Evolutionary conservation across 1,139 yeast genomes (phyloP).

Genomic region (Kodamaea arcana): DNA sequence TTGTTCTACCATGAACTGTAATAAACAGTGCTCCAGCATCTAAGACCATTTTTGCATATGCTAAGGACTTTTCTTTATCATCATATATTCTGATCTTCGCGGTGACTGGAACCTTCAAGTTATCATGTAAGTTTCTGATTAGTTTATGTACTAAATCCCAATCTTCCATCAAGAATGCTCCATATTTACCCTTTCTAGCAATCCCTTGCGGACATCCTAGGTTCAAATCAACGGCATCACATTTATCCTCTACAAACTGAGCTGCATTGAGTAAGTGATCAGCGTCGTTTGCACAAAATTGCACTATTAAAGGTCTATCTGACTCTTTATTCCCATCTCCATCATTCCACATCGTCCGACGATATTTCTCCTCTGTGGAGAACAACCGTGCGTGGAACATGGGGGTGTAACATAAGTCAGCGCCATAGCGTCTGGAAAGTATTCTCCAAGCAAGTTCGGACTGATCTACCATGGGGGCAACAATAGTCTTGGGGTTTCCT

Average conservation of each 20-base stretch:
- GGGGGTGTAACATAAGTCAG: conserved; percentile 91
- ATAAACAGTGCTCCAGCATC: conserved; percentile 94
- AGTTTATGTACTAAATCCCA: conserved; percentile 79
- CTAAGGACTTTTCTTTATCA: conserved; percentile 76
- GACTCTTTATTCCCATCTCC: conserved; percentile 63
- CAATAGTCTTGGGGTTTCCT: conserved; percentile 76
- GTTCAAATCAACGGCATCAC: conserved; percentile 95
- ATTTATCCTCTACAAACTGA: conserved; percentile 66
- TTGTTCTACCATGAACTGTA: conserved; percentile 91
- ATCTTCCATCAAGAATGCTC: conserved; percentile 95
- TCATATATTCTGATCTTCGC: conserved; percentile 93
- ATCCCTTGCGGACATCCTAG: conserved; percentile 98
- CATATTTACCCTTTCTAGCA: conserved; percentile 91
- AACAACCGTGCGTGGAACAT: conserved; percentile 93
- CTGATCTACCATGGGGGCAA: conserved; percentile 99
- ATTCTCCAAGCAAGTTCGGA: conserved; percentile 95
- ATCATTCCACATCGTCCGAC: conserved; percentile 70
- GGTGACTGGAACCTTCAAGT: conserved; percentile 82
- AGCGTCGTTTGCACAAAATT: conserved; percentile 95
- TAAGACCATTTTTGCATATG: conserved; percentile 87
- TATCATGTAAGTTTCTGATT: conserved; percentile 67
- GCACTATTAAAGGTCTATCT: conserved; percentile 86
- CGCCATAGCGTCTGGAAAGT: conserved; percentile 83
- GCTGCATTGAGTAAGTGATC: conserved; percentile 81
- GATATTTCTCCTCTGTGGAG: conserved; percentile 77